Conservation (phyloP, 129 eudicot genomes). For the Helianthus annuus region HanXRQr2.0-SUNRISE NC_035439.2:70497425-70497924, state of each 20-base stretch:
- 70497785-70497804: too few relatives aligned
- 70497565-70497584: slow-evolving; percentile 31
- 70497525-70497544: not conserved
- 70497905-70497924: too few relatives aligned
- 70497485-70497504: slow-evolving; percentile 26
- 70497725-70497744: not conserved
- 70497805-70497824: too few relatives aligned
- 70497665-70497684: not conserved
- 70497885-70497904: too few relatives aligned
- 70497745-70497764: not conserved
- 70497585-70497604: slow-evolving; percentile 35
- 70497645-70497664: slow-evolving; percentile 7
- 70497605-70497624: slow-evolving; percentile 11
- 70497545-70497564: slow-evolving; percentile 5
- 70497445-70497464: slow-evolving; percentile 42
- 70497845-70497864: too few relatives aligned
- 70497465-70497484: not conserved
- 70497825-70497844: too few relatives aligned
- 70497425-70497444: slow-evolving; percentile 51
- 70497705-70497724: not conserved
- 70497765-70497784: too few relatives aligned
- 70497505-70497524: slow-evolving; percentile 31
- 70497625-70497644: not conserved
- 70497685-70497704: slow-evolving; percentile 1
- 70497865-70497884: too few relatives aligned